These are phyloP conservation scores for Vanilla planifolia DNA, from an alignment of 106 monocot species.

Conservation along the genomic window DNA sequence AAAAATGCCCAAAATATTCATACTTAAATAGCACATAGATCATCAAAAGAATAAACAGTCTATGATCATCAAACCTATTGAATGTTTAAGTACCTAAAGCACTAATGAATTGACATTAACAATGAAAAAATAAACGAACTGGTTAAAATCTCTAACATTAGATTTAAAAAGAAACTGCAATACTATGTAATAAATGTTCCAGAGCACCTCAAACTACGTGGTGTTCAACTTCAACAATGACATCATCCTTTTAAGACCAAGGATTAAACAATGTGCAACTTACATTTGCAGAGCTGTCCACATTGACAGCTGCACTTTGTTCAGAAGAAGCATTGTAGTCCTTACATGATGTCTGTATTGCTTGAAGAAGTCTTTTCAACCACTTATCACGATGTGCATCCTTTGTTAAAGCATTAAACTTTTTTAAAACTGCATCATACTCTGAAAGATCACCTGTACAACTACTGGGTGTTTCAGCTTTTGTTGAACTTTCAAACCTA, in stretches of 20 bases:
- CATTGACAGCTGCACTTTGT: constrained; percentile 11
- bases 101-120: too few relatives aligned
- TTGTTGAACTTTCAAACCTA: constrained; percentile 30
- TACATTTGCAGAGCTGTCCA: constrained; percentile 25
- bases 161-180: too few relatives aligned
- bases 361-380: constrained; percentile 81
- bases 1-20: too few relatives aligned
- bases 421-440: constrained; percentile 39
- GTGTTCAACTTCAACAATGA: too few relatives aligned
- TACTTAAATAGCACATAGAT: too few relatives aligned
- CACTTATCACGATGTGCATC: constrained; percentile 73
- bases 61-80: too few relatives aligned
- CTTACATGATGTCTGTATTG: constrained; percentile 42
- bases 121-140: too few relatives aligned
- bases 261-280: constrained; percentile 11
- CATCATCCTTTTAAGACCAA: neutral
- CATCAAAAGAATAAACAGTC: too few relatives aligned
- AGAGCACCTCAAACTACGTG: too few relatives aligned
- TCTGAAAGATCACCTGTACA: constrained; percentile 50
- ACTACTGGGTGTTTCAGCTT: constrained; percentile 68
- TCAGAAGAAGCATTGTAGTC: constrained; percentile 10
- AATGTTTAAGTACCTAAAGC: too few relatives aligned
- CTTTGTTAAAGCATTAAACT: constrained; percentile 68
- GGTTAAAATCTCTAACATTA: too few relatives aligned
- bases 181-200: too few relatives aligned